These are phyloP conservation scores for Gloeopeniophorella convolvens DNA, from an alignment of 768 basidiomycete species.

Conservation along the genomic window DNA sequence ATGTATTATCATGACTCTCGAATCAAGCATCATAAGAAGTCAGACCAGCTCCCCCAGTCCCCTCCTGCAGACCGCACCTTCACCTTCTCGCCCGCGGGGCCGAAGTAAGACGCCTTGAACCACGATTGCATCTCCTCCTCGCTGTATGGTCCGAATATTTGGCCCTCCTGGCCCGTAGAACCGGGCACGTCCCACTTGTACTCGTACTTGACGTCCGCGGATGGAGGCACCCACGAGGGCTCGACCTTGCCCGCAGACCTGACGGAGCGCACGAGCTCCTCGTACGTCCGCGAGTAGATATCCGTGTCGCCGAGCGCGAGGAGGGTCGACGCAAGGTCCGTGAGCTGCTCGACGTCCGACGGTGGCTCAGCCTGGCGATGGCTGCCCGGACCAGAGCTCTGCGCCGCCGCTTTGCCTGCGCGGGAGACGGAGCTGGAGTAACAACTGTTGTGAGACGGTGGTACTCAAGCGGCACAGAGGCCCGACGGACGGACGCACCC, in stretches of 20 bases:
- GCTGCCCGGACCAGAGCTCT: neutral
- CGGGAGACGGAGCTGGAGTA: constrained; percentile 14
- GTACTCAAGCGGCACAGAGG: neutral
- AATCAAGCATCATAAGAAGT: constrained; percentile 31
- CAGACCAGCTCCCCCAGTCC: constrained; percentile 72
- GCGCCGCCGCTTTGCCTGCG: neutral
- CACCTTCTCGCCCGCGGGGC: constrained; percentile 68
- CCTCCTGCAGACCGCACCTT: constrained; percentile 59
- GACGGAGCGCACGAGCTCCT: constrained; percentile 73
- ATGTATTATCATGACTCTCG: constrained; percentile 1
- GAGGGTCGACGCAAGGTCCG: constrained; percentile 80
- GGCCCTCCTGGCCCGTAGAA: constrained; percentile 36
- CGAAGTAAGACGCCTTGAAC: constrained; percentile 80
- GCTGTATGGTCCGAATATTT: constrained; percentile 72
- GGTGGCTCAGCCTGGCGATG: constrained; percentile 25
- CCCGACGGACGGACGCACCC: constrained; percentile 15
- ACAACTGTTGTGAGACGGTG: too few species aligned
- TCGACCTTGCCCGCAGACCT: constrained; percentile 67
- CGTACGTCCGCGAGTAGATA: constrained; percentile 81
- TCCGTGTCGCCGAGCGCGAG: constrained; percentile 84
- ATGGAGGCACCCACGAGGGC: constrained; percentile 65
- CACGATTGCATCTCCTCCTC: constrained; percentile 77
- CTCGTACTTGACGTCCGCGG: constrained; percentile 70
- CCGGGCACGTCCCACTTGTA: constrained; percentile 70
- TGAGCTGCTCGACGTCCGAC: constrained; percentile 69